Base-by-base conservation (phyloP, 441 rosid species). In the Pelargonium exstipulatum region DNA sequence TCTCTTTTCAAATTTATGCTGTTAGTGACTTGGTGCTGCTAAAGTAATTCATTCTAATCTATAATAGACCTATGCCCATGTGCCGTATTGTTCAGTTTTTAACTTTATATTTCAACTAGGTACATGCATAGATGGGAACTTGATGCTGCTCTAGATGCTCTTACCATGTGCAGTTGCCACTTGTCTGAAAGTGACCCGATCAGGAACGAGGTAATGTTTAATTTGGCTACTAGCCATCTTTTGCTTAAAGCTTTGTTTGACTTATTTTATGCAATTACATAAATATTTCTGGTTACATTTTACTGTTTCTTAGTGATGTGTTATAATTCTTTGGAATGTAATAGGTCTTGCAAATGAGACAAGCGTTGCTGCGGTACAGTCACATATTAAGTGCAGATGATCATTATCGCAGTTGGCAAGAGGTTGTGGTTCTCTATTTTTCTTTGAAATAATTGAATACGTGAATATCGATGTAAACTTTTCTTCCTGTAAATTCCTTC, bases 111-210 rank as follows among this genome's bases (percentile, higher is more conserved):
- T 66, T 78, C 67, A 71, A 76, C 74, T 82, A 92, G 99, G 90
- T 89, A 90, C 78, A 85, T 92, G 89, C 85, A 87, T 74, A 74
- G 87, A 65, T 95, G 99, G 99, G 97, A 92, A 81, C 97, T 90
- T 65, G 83, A 89, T 79, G 90, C 93, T 26, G 98, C 96, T 55
- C 74, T 95, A 77, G 95, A 95, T 80, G 95, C 90, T 76, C 98
- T 95, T 73, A 92, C 98, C 67, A 95, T 95, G 99, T 95, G 98
- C 86, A 82, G 98, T 79, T 95, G 97, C 78, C 98, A 95, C 84
- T 88, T 90, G 69, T 76, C 82, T 72, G 82, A 85, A 68, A 79
- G 78, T 20, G 90, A 95, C 80, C 88, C 89, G 18, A 29, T 85
- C 66, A 87, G 86, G 73, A 74, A 73, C 79, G 92, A 95, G 97